Base-by-base conservation (phyloP, 2,329 filamentous ascomycete genomes). In the Pseudonectria buxi region DNA sequence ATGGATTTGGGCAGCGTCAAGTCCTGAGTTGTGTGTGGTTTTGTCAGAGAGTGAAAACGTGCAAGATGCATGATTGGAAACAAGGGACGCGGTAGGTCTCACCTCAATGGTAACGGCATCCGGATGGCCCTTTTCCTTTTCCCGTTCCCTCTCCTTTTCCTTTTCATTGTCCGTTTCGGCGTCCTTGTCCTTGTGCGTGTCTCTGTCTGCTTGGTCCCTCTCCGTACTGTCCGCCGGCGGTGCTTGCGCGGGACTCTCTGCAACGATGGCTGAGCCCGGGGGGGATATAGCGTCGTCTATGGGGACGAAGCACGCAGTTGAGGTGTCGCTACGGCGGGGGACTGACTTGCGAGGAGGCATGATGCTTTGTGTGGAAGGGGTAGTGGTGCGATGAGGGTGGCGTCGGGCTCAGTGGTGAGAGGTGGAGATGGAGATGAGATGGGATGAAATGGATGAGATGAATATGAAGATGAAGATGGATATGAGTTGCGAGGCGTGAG, bases 1-100 rank as follows among this genome's bases (percentile, higher is more conserved):
- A 90, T 87, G 6, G 83, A 87, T 55, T 86, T 87, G 24, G 86
- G 86, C 11, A 92, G 70, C 42, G 72, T 80, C 37, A 89, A 74
- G 55, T 90, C 85, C 80, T 85, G 28, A n/a, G n/a, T n/a, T n/a
- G n/a, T n/a, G n/a, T 26, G 10, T 26, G 27, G 6, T 14, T 33
- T 13, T 2, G 30, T 32, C 14, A 39, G 36, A 24, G 14, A 15
- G 12, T n/a, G 16, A 22, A 22, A 9, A 5, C 18, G 5, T 22
- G 18, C 9, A 6, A 22, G 18, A 22, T 22, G 18, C 18, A 22
- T 22, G 18, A 9, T 9, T 22, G 18, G 18, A 22, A 22, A 22
- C 9, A 6, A 9, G 5, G 18, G 18, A 22, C 18, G 18, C 5
- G 18, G 14, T 10, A 36, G 30, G 34, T 14, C 43, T 32, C 55